These are phyloP conservation scores for Debaryomycetaceae sp. DNA, from an alignment of 1,139 yeast genomes.

Conservation along the genomic window DNA sequence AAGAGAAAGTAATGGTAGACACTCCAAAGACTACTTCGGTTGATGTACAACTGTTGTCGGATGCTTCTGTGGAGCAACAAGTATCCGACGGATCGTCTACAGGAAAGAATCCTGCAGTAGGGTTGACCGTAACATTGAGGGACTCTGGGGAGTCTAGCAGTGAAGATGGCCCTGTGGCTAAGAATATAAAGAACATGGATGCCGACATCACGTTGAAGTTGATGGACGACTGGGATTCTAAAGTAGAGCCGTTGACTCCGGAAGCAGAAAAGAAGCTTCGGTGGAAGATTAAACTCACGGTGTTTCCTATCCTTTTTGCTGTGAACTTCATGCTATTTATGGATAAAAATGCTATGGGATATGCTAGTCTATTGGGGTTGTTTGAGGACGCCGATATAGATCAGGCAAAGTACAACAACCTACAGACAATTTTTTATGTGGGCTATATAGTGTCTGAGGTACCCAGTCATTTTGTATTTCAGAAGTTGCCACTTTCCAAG, in stretches of 20 bases:
- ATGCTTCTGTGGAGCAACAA: too few relatives aligned
- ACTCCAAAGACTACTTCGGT: too few relatives aligned
- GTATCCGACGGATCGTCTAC: too few relatives aligned
- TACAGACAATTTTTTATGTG: conserved; percentile 36
- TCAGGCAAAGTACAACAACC: conserved; percentile 30
- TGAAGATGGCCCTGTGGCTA: neutral
- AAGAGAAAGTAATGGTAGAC: too few relatives aligned
- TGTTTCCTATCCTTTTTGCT: conserved; percentile 14
- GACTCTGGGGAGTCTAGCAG: neutral
- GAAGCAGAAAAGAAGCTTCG: conserved; percentile 29
- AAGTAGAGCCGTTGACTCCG: conserved; percentile 28
- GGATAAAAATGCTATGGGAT: conserved; percentile 45
- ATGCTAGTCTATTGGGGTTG: conserved; percentile 38
- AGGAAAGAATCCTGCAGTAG: too few relatives aligned
- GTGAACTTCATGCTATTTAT: conserved; percentile 37
- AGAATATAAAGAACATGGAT: neutral
- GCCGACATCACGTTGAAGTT: conserved; percentile 40
- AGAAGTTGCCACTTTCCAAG: conserved; percentile 19
- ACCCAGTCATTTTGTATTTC: conserved; percentile 27
- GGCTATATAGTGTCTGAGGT: conserved; percentile 35
- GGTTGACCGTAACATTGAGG: neutral
- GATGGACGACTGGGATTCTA: conserved; percentile 25
- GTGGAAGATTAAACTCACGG: conserved; percentile 27
- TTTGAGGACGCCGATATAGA: conserved; percentile 36
- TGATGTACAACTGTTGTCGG: too few relatives aligned